Conservation (phyloP, 257 asterid genomes). For the Jasminum sambac region DNA sequence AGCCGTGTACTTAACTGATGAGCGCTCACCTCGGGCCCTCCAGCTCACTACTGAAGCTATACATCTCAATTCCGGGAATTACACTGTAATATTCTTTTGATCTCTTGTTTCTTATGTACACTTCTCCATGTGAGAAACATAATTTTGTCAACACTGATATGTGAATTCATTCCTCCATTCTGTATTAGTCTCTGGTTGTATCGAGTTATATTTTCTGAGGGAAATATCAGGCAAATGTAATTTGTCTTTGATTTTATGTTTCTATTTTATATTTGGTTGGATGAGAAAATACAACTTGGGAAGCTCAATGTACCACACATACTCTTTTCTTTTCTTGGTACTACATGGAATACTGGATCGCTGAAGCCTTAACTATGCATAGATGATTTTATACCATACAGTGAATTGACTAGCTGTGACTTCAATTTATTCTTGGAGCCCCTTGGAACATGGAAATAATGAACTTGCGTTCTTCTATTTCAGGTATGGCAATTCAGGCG, state of each 20-base stretch:
- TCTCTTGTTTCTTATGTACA: not conserved
- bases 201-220: not conserved
- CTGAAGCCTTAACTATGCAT: not conserved
- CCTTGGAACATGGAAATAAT: slow-evolving; percentile 5
- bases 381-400: not conserved
- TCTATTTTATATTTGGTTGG: not conserved
- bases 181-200: not conserved
- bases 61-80: slow-evolving; percentile 74
- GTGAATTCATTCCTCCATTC: too few species aligned
- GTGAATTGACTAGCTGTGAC: not conserved
- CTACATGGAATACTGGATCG: not conserved
- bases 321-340: not conserved
- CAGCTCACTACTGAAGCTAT: slow-evolving; percentile 75
- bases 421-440: slow-evolving; percentile 17
- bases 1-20: slow-evolving; percentile 81
- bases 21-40: slow-evolving; percentile 79
- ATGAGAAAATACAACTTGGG: not conserved
- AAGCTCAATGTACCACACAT: not conserved
- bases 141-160: too few species aligned
- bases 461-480: slow-evolving; percentile 20
- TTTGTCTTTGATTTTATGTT: not conserved
- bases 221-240: not conserved
- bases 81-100: slow-evolving; percentile 52
- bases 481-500: slow-evolving; percentile 99
- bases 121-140: too few species aligned